Evolutionary conservation across 1,284 basidiomycete species (phyloP).

Genomic region (Cryptococcus wingfieldii): DNA sequence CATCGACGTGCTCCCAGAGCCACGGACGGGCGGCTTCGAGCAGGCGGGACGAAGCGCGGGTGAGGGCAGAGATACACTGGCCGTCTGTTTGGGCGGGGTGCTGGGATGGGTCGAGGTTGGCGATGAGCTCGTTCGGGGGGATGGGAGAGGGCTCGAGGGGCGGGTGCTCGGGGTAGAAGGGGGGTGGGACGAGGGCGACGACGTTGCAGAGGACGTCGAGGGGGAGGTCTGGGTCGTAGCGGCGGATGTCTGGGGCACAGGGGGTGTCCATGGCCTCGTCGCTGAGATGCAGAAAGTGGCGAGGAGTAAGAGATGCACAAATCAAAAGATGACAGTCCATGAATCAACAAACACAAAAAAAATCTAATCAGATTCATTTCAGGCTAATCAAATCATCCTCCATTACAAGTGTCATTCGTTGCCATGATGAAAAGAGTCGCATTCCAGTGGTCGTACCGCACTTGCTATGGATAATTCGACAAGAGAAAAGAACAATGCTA

Average conservation of each 20-base stretch:
- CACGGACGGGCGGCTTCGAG: conserved; percentile 44
- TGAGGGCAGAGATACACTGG: conserved; percentile 23
- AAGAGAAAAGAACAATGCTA: neutral
- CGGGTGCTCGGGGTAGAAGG: conserved; percentile 24
- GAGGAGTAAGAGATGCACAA: too few relatives aligned
- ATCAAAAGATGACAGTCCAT: too few relatives aligned
- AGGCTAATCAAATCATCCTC: too few relatives aligned
- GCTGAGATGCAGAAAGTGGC: too few relatives aligned
- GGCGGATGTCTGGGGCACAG: neutral
- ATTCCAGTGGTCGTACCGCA: too few relatives aligned
- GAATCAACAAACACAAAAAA: too few relatives aligned
- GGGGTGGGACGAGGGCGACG: conserved; percentile 32
- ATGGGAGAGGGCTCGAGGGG: conserved; percentile 1
- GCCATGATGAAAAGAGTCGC: too few relatives aligned
- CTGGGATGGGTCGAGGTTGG: conserved; percentile 30
- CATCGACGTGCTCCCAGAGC: conserved; percentile 48
- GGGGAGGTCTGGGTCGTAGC: conserved; percentile 16
- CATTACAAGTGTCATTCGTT: too few relatives aligned
- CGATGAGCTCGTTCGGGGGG: conserved; percentile 25
- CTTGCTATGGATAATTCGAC: neutral
- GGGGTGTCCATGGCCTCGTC: neutral
- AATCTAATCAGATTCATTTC: too few relatives aligned
- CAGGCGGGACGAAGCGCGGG: conserved; percentile 23
- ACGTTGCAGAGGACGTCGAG: conserved; percentile 38
- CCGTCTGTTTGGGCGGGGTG: conserved; percentile 15